Conservation (phyloP, 805 yeast genomes). For the Starmerella bombi region DNA sequence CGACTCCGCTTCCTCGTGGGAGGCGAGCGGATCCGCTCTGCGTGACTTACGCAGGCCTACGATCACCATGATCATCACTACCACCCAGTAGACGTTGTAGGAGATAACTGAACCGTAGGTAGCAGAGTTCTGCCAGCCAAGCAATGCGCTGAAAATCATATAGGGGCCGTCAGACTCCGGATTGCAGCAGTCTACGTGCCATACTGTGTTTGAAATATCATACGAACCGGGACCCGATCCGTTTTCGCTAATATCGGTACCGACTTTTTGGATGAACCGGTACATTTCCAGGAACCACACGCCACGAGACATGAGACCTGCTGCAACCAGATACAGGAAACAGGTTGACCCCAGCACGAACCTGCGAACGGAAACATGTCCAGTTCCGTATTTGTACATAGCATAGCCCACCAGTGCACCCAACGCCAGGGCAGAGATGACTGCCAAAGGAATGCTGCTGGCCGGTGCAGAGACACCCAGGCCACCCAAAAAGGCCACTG, state of each 20-base stretch:
- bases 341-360: slow-evolving; percentile 67
- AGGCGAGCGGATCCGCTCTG: slow-evolving; percentile 1
- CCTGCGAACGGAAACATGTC: slow-evolving; percentile 58
- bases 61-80: slow-evolving; percentile 33
- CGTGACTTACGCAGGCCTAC: slow-evolving; percentile 36
- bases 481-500: slow-evolving; percentile 84
- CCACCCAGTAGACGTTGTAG: slow-evolving; percentile 59
- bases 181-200: slow-evolving; percentile 95
- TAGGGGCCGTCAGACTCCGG: slow-evolving; percentile 85
- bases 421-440: slow-evolving; percentile 40
- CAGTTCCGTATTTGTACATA: slow-evolving; percentile 60
- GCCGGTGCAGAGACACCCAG: slow-evolving; percentile 63
- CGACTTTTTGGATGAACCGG: slow-evolving; percentile 59
- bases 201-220: slow-evolving; percentile 60
- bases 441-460: slow-evolving; percentile 51
- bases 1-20: slow-evolving; percentile 12
- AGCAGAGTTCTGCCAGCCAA: slow-evolving; percentile 93
- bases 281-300: slow-evolving; percentile 85
- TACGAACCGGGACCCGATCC: slow-evolving; percentile 93
- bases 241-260: slow-evolving; percentile 72
- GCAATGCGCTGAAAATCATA: slow-evolving; percentile 78
- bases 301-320: slow-evolving; percentile 75
- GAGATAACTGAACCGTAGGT: slow-evolving; percentile 75
- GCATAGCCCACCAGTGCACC: slow-evolving; percentile 54
- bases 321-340: slow-evolving; percentile 69